Evolutionary conservation across 371 early-diverging fungal genomes (phyloP), one percentile per base, ranked within the genome.

Genomic region (Circinella minor): DNA sequence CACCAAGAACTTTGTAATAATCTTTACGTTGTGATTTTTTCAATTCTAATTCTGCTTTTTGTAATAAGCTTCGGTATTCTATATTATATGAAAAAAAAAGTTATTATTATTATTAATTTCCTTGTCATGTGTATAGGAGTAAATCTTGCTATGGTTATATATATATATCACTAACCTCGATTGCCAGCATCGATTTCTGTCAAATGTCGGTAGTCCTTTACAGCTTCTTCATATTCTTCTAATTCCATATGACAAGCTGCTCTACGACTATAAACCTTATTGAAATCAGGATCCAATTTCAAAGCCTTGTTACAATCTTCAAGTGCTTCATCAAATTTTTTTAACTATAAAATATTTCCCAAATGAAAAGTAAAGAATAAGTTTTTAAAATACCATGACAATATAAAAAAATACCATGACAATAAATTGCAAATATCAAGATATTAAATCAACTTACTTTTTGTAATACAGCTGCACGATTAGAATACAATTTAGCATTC

Each of bases 1-100:
- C 87, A 4, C 93, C 97, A 37, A 99, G 86, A 14, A 97, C 87
- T 84, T 97, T 94, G 89, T 97, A 98, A 74, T 96, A 97, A 71
- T 98, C 95, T 69, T 92, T 93, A 55, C 92, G 89, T 77, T 89
- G 84, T 48, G 96, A 93, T 78, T 90, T 90, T 74, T 88, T 87
- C 43, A 89, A 77, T 69, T 89, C 90, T n/a, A 86, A 82, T 77
- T 94, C 92, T 27, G 95, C 92, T 62, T 88, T 81, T 61, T 89
- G 86, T 48, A 89, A 80, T 47, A 88, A 75, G 18, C 81, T 77
- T 55, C 85, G 84, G 66, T 94, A 85, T 70, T 93, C 93, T 82
- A 57, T n/a, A 51, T 43, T 43, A 43, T 43, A 9, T 43, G 43
- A 43, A 9, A 9, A 9, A 11, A 9, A 9, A 9, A 9, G 6